Evolutionary conservation across 805 yeast species (phyloP).

Genomic region (Scheffersomyces spartinae): DNA sequence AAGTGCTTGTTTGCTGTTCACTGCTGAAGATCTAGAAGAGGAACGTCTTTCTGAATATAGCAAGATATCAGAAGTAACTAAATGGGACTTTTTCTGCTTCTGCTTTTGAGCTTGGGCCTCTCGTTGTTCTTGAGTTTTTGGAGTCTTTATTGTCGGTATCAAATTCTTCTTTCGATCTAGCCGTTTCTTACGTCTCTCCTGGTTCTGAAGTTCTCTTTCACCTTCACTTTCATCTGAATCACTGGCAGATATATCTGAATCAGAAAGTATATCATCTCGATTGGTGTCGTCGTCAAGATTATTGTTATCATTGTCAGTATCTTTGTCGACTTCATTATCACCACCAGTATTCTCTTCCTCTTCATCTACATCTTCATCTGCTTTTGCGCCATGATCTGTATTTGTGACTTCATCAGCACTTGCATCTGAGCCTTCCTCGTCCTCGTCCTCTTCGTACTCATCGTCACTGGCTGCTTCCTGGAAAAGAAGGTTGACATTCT

Average conservation of each 20-base stretch:
- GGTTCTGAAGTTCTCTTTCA: conserved; percentile 46
- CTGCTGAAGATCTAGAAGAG: conserved; percentile 68
- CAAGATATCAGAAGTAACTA: conserved; percentile 36
- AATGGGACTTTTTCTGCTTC: conserved; percentile 5
- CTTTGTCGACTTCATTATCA: conserved; percentile 10
- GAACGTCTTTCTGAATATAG: conserved; percentile 48
- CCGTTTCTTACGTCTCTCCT: conserved; percentile 23
- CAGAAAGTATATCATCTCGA: conserved; percentile 42
- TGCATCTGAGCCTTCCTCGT: conserved; percentile 13
- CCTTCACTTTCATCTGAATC: conserved; percentile 60
- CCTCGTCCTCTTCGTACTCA: conserved; percentile 17
- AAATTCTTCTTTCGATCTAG: conserved; percentile 12
- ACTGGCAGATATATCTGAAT: conserved; percentile 38
- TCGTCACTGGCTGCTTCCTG: conserved; percentile 36
- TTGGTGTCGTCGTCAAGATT: conserved; percentile 11
- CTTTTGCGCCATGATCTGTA: conserved; percentile 7
- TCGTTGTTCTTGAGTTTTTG: conserved; percentile 10
- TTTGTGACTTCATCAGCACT: conserved; percentile 13
- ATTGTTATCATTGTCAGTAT: conserved; percentile 9
- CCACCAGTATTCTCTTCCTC: conserved; percentile 8
- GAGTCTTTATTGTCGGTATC: conserved; percentile 23
- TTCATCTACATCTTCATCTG: conserved; percentile 10
- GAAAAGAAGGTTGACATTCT: conserved; percentile 58
- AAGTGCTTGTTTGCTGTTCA: conserved; percentile 66
- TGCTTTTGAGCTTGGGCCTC: conserved; percentile 20